Percentiles rank a stretch among this genome's conserved stretches.
phyloP scores from a whole-genome alignment of 2,329 filamentous ascomycete genomes.

The Mycocentrospora acerina region DNA sequence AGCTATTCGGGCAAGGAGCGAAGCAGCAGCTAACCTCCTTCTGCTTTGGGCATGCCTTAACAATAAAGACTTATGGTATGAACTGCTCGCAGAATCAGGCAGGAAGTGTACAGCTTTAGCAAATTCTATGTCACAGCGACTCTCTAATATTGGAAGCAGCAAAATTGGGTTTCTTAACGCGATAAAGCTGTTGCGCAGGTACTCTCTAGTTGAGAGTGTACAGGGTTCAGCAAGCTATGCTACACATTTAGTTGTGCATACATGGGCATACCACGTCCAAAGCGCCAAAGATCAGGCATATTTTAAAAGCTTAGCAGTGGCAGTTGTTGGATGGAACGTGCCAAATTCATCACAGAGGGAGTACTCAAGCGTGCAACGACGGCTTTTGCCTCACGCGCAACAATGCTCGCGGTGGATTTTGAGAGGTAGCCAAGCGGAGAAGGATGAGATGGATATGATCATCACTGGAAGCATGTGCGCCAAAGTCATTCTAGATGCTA shows the following conservation, averaged over 20 bases:
- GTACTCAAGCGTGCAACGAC: too few species aligned
- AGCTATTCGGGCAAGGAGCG: conserved; percentile 15
- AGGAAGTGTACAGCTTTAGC: background rate
- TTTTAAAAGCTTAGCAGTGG: too few species aligned
- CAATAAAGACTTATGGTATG: conserved; percentile 20
- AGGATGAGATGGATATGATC: too few species aligned
- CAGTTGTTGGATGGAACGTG: too few species aligned
- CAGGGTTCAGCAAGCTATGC: conserved; percentile 7
- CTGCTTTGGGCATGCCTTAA: conserved; percentile 13
- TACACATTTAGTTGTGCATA: conserved; percentile 12
- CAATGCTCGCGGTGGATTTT: too few species aligned
- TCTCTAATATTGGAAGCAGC: conserved; percentile 14
- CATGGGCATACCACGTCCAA: conserved; percentile 4
- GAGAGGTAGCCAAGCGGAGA: too few species aligned
- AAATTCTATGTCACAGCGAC: conserved; percentile 9
- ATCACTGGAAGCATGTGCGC: too few species aligned
- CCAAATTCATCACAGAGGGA: too few species aligned
- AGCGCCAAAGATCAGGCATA: too few species aligned
- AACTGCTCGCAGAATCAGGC: conserved; percentile 12
- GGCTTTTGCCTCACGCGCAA: too few species aligned
- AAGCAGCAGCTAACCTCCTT: conserved; percentile 21
- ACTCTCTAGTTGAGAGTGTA: conserved; percentile 11
- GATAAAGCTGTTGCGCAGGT: conserved; percentile 10
- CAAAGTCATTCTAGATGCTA: too few species aligned
- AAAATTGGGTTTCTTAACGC: conserved; percentile 16